Conservation (phyloP, 805 yeast species). For the Sporopachydermia quercuum region DNA sequence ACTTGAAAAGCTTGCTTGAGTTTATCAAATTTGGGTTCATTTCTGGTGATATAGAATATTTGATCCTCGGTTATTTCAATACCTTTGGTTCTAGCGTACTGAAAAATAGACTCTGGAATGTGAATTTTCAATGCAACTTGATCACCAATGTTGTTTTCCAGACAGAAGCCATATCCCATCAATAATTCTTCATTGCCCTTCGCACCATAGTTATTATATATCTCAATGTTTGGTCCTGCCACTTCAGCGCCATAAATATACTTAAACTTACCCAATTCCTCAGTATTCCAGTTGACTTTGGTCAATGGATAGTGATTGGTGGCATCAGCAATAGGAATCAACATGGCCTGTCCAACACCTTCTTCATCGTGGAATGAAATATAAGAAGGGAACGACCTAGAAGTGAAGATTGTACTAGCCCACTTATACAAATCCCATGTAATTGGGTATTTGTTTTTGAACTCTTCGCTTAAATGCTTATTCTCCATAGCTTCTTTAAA, state of each 20-base stretch:
- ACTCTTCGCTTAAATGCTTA: slow-evolving; percentile 7
- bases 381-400: slow-evolving; percentile 68
- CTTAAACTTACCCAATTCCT: slow-evolving; percentile 5
- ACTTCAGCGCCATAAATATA: background rate
- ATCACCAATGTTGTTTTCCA: slow-evolving; percentile 36
- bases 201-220: slow-evolving; percentile 76
- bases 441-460: slow-evolving; percentile 2
- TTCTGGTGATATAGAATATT: background rate
- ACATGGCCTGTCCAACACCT: slow-evolving; percentile 38
- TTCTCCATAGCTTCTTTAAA: slow-evolving; percentile 28
- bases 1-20: background rate
- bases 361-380: slow-evolving; percentile 28
- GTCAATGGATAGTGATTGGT: slow-evolving; percentile 55
- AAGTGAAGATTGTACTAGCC: slow-evolving; percentile 55
- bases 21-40: background rate
- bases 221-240: slow-evolving; percentile 24
- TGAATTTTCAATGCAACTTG: slow-evolving; percentile 48
- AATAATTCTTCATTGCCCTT: slow-evolving; percentile 76
- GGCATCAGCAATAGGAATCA: slow-evolving; percentile 66
- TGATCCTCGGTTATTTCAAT: slow-evolving; percentile 16
- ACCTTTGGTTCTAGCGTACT: slow-evolving; percentile 21
- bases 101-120: slow-evolving; percentile 15
- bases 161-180: slow-evolving; percentile 68
- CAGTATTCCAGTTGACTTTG: slow-evolving; percentile 46
- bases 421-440: slow-evolving; percentile 37